Conservation (phyloP, 164 flowering plant genomes). For the Amborella trichopoda region DNA sequence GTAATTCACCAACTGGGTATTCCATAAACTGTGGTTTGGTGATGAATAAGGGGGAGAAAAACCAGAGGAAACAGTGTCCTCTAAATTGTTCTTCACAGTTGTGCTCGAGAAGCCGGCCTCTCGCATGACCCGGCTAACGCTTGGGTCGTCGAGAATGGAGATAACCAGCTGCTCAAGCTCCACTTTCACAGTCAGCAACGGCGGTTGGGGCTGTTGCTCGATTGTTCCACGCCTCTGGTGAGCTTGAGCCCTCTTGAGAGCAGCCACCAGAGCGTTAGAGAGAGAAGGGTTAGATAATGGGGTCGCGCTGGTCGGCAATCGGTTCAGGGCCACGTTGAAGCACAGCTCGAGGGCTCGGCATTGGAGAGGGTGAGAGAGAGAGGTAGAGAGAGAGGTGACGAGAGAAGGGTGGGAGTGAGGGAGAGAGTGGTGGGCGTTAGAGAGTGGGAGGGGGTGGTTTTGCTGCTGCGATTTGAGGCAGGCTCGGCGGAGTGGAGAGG, state of each 20-base stretch:
- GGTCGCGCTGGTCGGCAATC: constrained; percentile 64
- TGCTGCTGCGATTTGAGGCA: constrained; percentile 73
- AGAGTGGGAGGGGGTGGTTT: too few relatives aligned
- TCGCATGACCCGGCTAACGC: constrained; percentile 93
- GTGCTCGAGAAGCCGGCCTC: constrained; percentile 95
- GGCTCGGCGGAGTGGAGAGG: constrained; percentile 53
- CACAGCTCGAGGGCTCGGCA: constrained; percentile 93
- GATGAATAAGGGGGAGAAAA: constrained; percentile 5
- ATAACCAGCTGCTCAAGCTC: constrained; percentile 83
- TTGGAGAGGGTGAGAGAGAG: constrained; percentile 73
- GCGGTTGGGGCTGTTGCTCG: constrained; percentile 48
- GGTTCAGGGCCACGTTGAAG: constrained; percentile 88
- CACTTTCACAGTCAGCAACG: constrained; percentile 53
- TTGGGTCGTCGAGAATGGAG: constrained; percentile 88
- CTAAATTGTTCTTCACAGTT: constrained; percentile 53
- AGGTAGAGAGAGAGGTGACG: too few relatives aligned
- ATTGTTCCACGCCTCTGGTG: constrained; percentile 73
- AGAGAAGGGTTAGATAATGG: constrained; percentile 56
- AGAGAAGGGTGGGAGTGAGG: too few relatives aligned
- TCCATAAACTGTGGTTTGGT: constrained; percentile 29
- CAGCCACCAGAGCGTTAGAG: constrained; percentile 89
- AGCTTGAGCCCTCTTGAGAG: constrained; percentile 90
- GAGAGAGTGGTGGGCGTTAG: too few relatives aligned
- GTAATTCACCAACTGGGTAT: constrained; percentile 30
- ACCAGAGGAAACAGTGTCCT: constrained; percentile 45